Conservation (phyloP, 2,329 filamentous ascomycete species). For the Diaporthe vexans region DNA sequence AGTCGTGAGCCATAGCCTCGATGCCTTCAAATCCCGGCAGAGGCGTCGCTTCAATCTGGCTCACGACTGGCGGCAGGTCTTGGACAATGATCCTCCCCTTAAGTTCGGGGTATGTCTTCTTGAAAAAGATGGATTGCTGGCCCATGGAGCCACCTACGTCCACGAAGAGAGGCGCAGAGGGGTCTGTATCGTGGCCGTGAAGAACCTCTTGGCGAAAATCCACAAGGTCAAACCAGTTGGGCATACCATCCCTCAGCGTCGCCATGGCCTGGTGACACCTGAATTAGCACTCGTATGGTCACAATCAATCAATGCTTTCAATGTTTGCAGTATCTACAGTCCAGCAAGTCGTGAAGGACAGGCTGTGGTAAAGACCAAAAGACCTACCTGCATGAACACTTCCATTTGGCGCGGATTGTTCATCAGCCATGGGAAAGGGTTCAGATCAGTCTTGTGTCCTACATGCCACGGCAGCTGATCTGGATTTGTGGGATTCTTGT, state of each 20-base stretch:
- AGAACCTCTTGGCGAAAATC: constrained; percentile 11
- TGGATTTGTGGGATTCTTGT: constrained; percentile 2
- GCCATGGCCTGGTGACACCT: constrained; percentile 8
- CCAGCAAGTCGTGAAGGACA: not conserved
- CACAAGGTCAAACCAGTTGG: constrained; percentile 15
- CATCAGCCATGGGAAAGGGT: not conserved
- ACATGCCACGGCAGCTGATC: not conserved
- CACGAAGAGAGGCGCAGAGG: not conserved
- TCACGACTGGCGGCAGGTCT: constrained; percentile 5
- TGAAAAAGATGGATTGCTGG: constrained; percentile 6
- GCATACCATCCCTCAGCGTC: constrained; percentile 18
- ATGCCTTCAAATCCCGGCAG: not conserved
- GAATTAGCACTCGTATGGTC: not conserved
- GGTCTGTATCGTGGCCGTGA: not conserved
- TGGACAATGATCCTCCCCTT: constrained; percentile 16
- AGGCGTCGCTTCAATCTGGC: constrained; percentile 6
- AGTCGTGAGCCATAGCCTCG: constrained; percentile 14
- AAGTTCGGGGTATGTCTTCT: not conserved
- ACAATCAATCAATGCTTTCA: not conserved
- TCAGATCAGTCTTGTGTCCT: constrained; percentile 12
- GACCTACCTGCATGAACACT: constrained; percentile 11
- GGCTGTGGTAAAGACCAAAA: no score
- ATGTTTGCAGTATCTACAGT: not conserved
- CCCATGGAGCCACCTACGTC: constrained; percentile 9
- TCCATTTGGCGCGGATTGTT: constrained; percentile 1